Evolutionary conservation across 306 rosid genomes (phyloP).

Genomic region (Delonix regia): DNA sequence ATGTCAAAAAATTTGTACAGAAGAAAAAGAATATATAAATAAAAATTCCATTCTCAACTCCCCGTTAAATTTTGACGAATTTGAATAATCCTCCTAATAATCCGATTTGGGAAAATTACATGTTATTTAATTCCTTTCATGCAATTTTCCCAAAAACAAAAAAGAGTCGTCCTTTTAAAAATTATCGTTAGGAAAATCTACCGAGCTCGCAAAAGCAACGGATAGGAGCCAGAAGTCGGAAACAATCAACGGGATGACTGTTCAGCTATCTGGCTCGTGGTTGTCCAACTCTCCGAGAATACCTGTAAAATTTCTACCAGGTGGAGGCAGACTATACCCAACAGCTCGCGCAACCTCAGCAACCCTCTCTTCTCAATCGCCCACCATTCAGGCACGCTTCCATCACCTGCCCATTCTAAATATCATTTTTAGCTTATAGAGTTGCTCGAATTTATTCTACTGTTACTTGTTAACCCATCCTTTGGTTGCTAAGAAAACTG

Average conservation of each 20-base stretch:
- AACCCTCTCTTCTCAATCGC: constrained; percentile 54
- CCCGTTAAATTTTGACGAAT: no score
- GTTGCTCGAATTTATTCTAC: neutral
- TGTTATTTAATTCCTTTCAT: no score
- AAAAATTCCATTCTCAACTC: no score
- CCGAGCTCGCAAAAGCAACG: neutral
- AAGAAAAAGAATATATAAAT: no score
- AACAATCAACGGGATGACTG: constrained; percentile 42
- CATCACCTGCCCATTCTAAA: constrained; percentile 8
- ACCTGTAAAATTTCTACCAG: constrained; percentile 13
- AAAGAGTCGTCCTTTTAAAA: neutral
- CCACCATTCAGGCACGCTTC: constrained; percentile 61
- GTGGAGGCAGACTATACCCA: constrained; percentile 40
- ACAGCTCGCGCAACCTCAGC: constrained; percentile 52
- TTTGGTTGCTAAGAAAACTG: neutral
- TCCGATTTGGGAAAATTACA: no score
- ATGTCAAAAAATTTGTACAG: no score
- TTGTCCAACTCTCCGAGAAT: constrained; percentile 42
- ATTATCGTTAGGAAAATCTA: constrained; percentile 18
- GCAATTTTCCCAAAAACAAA: no score
- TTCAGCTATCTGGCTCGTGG: constrained; percentile 57
- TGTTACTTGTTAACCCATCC: neutral
- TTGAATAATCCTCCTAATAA: no score
- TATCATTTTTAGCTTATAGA: neutral
- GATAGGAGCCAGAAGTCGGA: neutral